Evolutionary conservation across 139 green algal genomes (phyloP), one percentile per base, ranked within the genome.

Genomic region (Gonium pectorale): DNA sequence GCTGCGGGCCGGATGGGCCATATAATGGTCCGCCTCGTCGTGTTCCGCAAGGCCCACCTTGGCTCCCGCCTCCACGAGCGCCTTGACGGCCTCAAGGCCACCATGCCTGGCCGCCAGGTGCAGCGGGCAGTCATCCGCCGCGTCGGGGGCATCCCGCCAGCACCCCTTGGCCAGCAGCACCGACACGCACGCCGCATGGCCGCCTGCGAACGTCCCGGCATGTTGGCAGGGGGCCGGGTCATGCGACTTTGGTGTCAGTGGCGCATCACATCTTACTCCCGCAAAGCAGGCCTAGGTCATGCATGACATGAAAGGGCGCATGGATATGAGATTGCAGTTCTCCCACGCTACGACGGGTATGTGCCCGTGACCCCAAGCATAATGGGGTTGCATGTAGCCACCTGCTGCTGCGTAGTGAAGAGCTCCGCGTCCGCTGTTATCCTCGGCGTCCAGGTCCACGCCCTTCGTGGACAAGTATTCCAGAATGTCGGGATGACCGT

Each of bases 401-500:
- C 78, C 77, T 54, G 80, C 40, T 1, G 88, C 89, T 31, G 94
- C 94, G 35, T 93, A 86, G 87, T 97, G 94, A 63, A 97, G 85
- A 3, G 94, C 87, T 5, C 90, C 92, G 17, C 86, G 79, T 0
- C 90, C 94, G 3, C 69, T 60, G n/a, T 79, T 73, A 37, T 94
- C 89, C 37, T 97, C 94, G 0, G 63, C 80, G 31, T 97, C 94
- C 38, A 96, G 27, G 60, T 95, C 93, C 0, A 89, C 89, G 15
- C 89, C 92, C 26, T 88, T 91, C 4, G 60, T 77, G 19, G 80
- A 66, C 27, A 91, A 67, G 73, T 78, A 89, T 41, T 91, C 81
- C 1, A 95, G 81, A 9, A 96, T 69, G 13, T 90, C 87, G 40
- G 89, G 27, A 51, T 92, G 90, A 24, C 93, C 94, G 29, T 90